Conservation (phyloP, 2,329 filamentous ascomycete genomes). For the Raffaelea albimanens region DNA sequence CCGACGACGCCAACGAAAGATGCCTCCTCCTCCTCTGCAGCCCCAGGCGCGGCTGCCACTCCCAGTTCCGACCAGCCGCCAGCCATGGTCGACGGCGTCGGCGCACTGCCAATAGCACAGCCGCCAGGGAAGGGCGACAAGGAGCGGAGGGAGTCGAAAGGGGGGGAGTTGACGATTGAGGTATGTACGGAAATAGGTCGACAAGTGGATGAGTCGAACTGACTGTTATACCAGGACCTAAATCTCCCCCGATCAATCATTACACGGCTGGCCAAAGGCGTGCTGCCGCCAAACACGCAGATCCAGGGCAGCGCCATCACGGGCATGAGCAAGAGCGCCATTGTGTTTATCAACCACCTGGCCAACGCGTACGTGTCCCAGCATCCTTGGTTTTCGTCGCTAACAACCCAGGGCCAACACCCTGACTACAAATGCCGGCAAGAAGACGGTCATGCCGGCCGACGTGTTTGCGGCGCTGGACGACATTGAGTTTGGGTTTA, state of each 20-base stretch:
- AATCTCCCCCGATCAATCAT: constrained; percentile 74
- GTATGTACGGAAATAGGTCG: constrained; percentile 27
- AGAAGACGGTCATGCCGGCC: constrained; percentile 68
- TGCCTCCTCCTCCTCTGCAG: neutral
- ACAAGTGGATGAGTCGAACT: neutral
- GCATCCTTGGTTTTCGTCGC: neutral
- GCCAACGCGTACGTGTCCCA: constrained; percentile 50
- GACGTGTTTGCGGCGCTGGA: constrained; percentile 71
- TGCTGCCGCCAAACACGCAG: constrained; percentile 70
- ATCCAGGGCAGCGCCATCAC: constrained; percentile 75
- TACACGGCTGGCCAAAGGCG: constrained; percentile 68
- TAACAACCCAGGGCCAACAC: constrained; percentile 55
- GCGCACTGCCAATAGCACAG: neutral
- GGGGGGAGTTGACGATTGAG: constrained; percentile 41
- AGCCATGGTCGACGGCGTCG: constrained; percentile 28
- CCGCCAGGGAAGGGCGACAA: constrained; percentile 9
- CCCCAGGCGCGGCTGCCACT: neutral
- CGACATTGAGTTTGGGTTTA: constrained; percentile 68
- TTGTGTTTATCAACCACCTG: constrained; percentile 75
- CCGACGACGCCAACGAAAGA: neutral
- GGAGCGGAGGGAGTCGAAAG: constrained; percentile 14
- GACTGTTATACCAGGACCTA: too few relatives aligned
- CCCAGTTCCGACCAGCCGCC: constrained; percentile 11
- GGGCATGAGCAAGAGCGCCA: constrained; percentile 72
- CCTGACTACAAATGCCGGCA: constrained; percentile 53